A percentile compares a stretch with the other conserved stretches of the same genome.
Evolutionary conservation across 345 rosid species (phyloP).

Genomic region (Schrenkiella parvula): DNA sequence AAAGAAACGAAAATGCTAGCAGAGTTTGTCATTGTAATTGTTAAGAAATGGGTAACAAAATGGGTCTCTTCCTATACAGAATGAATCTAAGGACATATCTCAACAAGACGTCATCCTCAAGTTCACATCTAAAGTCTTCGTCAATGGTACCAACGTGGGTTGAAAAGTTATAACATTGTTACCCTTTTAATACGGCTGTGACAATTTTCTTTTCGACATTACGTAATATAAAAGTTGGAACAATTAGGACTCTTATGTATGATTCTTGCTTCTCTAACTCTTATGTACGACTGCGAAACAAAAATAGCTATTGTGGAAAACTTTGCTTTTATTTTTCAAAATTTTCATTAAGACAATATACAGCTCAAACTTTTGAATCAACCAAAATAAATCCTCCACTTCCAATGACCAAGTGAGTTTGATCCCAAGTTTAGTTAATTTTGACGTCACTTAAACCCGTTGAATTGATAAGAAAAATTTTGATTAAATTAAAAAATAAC

Average conservation of each 20-base stretch:
- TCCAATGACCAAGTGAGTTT: no score
- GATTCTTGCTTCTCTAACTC: neutral
- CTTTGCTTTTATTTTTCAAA: no score
- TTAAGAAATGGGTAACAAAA: no score
- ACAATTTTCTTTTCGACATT: neutral
- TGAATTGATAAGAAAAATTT: no score
- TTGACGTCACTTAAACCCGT: no score
- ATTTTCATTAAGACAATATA: no score
- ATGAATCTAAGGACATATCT: neutral
- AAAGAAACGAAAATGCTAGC: neutral
- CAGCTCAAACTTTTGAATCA: no score
- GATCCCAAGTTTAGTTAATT: no score
- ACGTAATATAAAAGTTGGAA: neutral
- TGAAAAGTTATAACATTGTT: neutral
- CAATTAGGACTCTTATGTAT: neutral
- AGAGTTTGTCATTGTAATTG: slow-evolving; percentile 5
- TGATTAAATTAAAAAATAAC: no score
- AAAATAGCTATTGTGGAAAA: no score
- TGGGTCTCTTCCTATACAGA: neutral
- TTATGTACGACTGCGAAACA: no score
- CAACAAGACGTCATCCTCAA: neutral
- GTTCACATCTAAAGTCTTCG: neutral
- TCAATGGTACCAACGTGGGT: neutral
- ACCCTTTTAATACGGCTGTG: neutral
- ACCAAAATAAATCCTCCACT: no score